phyloP scores from a whole-genome alignment of 2,329 filamentous ascomycete genomes.

The Cladophialophora bantiana region DNA sequence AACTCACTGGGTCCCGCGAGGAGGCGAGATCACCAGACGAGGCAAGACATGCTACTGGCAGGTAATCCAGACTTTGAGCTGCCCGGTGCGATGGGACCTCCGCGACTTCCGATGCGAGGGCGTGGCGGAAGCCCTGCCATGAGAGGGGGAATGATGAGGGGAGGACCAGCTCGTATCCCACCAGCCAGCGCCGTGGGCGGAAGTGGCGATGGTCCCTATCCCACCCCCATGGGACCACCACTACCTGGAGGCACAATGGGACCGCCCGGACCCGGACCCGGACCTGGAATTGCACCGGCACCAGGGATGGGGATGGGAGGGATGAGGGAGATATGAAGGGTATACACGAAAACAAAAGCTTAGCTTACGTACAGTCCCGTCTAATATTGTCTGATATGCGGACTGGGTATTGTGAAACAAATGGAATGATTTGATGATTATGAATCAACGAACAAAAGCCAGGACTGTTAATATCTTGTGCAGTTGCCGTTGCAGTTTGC shows the following conservation, averaged over 20 bases:
- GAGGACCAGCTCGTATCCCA: conserved; percentile 28
- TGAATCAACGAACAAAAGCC: background rate
- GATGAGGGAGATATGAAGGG: conserved; percentile 20
- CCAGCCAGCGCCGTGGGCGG: conserved; percentile 30
- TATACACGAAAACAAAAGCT: conserved; percentile 14
- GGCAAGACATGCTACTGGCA: conserved; percentile 76
- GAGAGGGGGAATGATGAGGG: conserved; percentile 30
- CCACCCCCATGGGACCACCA: conserved; percentile 27
- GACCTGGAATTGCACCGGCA: background rate
- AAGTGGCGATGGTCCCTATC: conserved; percentile 30
- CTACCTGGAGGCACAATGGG: conserved; percentile 2
- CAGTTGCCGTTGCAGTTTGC: background rate
- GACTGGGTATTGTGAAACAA: background rate
- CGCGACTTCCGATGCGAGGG: conserved; percentile 18
- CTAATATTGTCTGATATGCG: conserved; percentile 21
- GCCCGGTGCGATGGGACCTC: conserved; percentile 51
- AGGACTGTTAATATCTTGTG: background rate
- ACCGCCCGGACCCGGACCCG: conserved; percentile 16
- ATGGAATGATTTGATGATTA: conserved; percentile 10
- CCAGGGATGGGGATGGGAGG: conserved; percentile 22
- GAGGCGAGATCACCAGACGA: conserved; percentile 60
- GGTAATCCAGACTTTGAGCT: conserved; percentile 87
- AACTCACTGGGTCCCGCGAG: conserved; percentile 51
- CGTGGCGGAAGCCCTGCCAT: conserved; percentile 28
- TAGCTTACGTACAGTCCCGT: conserved; percentile 20